Evolutionary conservation across 306 rosid species (phyloP), one percentile per base, ranked within the genome.

Genomic region (Quercus variabilis): DNA sequence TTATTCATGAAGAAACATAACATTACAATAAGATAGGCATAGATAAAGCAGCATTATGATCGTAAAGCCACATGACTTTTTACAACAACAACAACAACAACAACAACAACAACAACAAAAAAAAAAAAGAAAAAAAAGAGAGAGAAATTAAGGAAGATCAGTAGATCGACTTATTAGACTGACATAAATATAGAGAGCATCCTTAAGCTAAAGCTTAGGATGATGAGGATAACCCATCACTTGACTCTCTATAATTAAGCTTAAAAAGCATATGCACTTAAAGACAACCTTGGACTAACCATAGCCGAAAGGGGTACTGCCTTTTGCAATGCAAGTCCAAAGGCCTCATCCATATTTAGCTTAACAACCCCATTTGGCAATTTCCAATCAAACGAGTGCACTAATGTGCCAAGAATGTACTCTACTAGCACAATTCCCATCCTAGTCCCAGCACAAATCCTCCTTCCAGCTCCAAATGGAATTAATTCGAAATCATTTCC

Each of bases 401-500:
- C 81, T 79, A 88, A 78, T 20, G 82, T 83, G 9, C 89, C 91
- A 76, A 88, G 77, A 75, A 85, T 63, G 67, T 68, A 78, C 81
- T 88, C 81, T 33, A 88, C 74, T 0, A 83, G 54, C 62, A 73
- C 72, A 52, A 83, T 78, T 9, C 86, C 89, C 91, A 88, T 88
- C 52, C 80, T 84, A 18, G 83, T 80, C 74, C 91, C 89, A 1
- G 60, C 89, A 78, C 91, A 88, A 14, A 88, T 81, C 68, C 91
- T 83, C 31, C 87, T 85, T 38, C 91, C 91, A 57, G 84, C 89
- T 3, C 91, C 88, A 55, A 85, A 87, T 0, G 91, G 88, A 71
- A 88, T 88, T 5, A 88, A 13, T 87, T 85, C 89, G 46, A 85
- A 88, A 41, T 88, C 87, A 68, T 75, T 76, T 4, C 91, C 91